These are phyloP conservation scores for Sclerotinia nivalis DNA, from an alignment of 2,329 filamentous ascomycete genomes.

Conservation along the genomic window DNA sequence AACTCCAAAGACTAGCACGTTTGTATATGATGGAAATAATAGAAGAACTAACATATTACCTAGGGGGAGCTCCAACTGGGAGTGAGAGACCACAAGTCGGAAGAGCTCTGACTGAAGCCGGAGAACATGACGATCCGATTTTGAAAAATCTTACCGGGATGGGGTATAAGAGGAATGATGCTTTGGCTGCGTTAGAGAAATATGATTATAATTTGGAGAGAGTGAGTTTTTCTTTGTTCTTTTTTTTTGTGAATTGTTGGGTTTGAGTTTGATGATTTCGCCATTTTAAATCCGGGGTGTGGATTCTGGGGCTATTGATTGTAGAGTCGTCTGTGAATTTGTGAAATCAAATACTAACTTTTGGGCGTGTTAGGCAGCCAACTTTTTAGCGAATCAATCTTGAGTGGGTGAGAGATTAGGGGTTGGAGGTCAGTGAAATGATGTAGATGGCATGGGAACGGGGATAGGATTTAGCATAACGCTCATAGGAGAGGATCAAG, in stretches of 20 bases:
- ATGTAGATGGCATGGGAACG: too few species aligned
- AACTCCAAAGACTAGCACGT: background rate
- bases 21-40: background rate
- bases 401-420: background rate
- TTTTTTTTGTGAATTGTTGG: background rate
- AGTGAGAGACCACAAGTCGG: constrained; percentile 52
- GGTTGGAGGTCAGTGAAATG: background rate
- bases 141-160: constrained; percentile 86
- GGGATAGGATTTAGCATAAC: too few species aligned
- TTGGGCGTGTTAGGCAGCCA: background rate
- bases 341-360: background rate
- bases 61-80: background rate
- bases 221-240: constrained; percentile 55
- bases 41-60: background rate
- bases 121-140: constrained; percentile 87
- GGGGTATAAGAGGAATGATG: constrained; percentile 77
- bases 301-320: too few species aligned
- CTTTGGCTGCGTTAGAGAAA: constrained; percentile 81
- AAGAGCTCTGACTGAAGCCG: constrained; percentile 69
- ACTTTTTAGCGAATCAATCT: constrained; percentile 13
- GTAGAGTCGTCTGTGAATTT: background rate
- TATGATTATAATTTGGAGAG: constrained; percentile 96
- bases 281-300: background rate
- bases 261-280: background rate
- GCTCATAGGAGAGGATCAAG: too few species aligned